Base-by-base conservation (phyloP, 371 early-diverging fungal genomes). In the Polyrhizophydium stewartii region DNA sequence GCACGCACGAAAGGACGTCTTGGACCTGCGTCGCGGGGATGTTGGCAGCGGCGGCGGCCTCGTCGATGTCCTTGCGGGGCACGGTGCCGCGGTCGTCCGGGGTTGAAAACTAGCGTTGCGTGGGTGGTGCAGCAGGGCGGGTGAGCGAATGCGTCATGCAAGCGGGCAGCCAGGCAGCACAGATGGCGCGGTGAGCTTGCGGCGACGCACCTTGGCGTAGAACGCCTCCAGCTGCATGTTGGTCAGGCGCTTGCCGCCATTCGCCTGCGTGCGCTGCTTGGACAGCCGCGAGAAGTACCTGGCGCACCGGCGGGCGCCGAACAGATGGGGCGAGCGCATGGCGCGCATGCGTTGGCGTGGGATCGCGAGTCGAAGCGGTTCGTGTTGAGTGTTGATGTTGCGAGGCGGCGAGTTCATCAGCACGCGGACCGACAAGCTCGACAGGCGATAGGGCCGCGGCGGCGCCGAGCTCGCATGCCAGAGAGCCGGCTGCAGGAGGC, bases 161-260 rank as follows among this genome's bases (percentile, higher is more conserved):
- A 46, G 46, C n/a, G n/a, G n/a, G n/a, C n/a, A n/a, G n/a, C n/a
- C n/a, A n/a, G n/a, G n/a, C n/a, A n/a, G n/a, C n/a, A n/a, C n/a
- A n/a, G n/a, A n/a, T n/a, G n/a, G n/a, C n/a, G n/a, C n/a, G n/a
- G n/a, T n/a, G n/a, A n/a, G n/a, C n/a, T n/a, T n/a, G n/a, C n/a
- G 9, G 1, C 41, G 21, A 21, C 59, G 6, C 28, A 79, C 75
- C 72, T 73, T 73, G 33, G 35, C 56, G 53, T 75, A 76, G 50
- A 79, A 66, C 5, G 77, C 68, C 57, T 75, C 74, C 47, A 79
- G 62, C 56, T 79, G 80, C 63, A 68, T 61, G 46, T 67, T 65
- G 24, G 70, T 65, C 53, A 79, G 22, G 35, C 64, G 59, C 31
- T 69, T 70, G 2, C 66, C 68, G 21, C 40, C 60, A 13, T 60